Percentiles rank a stretch among this genome's conserved stretches.
phyloP scores from a whole-genome alignment of 106 monocot species.

The Acanthochlamys bracteata region DNA sequence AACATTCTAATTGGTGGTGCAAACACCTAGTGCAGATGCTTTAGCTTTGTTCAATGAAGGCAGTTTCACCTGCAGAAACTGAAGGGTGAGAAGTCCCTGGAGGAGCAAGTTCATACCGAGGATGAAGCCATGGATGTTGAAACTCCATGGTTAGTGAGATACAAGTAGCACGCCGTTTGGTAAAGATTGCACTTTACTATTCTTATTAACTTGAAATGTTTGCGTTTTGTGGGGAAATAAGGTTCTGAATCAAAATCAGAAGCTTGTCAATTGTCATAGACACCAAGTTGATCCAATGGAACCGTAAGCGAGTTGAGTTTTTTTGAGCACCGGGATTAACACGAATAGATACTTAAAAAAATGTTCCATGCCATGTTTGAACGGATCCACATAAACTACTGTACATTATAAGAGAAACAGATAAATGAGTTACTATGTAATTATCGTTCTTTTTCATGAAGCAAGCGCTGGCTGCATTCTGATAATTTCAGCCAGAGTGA shows the following conservation, averaged over 20 bases:
- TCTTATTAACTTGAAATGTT: conserved; percentile 5
- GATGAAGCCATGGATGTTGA: conserved; percentile 3
- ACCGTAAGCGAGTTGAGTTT: not conserved
- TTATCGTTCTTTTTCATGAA: too few relatives aligned
- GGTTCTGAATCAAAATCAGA: not conserved
- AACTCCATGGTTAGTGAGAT: not conserved
- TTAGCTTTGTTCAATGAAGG: not conserved
- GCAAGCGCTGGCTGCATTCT: too few relatives aligned
- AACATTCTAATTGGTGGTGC: not conserved
- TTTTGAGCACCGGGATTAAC: too few relatives aligned
- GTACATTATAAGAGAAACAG: too few relatives aligned
- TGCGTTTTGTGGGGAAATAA: not conserved
- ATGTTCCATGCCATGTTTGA: too few relatives aligned
- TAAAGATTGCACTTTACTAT: not conserved
- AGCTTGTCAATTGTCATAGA: not conserved
- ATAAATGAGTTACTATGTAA: too few relatives aligned
- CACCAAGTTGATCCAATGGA: not conserved
- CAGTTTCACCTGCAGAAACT: conserved; percentile 7
- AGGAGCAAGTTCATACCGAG: not conserved
- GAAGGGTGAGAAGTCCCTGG: conserved; percentile 3
- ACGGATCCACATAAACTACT: too few relatives aligned
- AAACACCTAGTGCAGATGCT: not conserved
- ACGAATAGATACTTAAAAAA: too few relatives aligned
- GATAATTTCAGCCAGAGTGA: too few relatives aligned
- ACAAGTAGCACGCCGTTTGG: not conserved